These are phyloP conservation scores for Periconia sp. DNA, from an alignment of 2,329 filamentous ascomycete genomes.

Conservation along the genomic window DNA sequence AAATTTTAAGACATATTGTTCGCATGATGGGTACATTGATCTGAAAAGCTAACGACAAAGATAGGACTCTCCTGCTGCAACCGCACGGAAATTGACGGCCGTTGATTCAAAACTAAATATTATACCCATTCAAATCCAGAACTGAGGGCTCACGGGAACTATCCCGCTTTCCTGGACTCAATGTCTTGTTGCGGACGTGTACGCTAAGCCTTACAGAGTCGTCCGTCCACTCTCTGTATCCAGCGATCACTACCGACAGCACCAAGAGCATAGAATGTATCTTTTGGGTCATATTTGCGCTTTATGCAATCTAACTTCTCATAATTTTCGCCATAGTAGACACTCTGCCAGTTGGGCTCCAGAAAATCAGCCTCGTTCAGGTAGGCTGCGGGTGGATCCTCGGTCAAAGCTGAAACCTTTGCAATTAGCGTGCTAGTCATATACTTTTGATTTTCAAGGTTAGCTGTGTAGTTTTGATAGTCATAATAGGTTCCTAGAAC, in stretches of 20 bases:
- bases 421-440: conserved; percentile 11
- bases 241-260: conserved; percentile 21
- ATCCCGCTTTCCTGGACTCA: background rate
- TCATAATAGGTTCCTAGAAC: conserved; percentile 4
- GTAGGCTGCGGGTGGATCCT: conserved; percentile 24
- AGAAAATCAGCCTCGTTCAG: conserved; percentile 38
- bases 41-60: no score
- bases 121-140: no score
- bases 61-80: no score
- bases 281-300: conserved; percentile 16
- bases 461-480: conserved; percentile 5
- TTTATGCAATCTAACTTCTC: conserved; percentile 14
- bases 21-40: no score
- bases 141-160: no score
- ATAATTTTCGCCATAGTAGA: conserved; percentile 38
- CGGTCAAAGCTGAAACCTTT: background rate
- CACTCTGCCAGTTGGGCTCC: conserved; percentile 35
- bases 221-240: conserved; percentile 7
- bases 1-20: no score
- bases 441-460: background rate
- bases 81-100: no score
- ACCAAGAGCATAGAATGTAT: conserved; percentile 16
- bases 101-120: no score
- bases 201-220: conserved; percentile 16
- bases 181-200: background rate